These are phyloP conservation scores for Thraustochytrium sp. DNA, from an alignment of 352 stramenopile genomes.

Conservation along the genomic window DNA sequence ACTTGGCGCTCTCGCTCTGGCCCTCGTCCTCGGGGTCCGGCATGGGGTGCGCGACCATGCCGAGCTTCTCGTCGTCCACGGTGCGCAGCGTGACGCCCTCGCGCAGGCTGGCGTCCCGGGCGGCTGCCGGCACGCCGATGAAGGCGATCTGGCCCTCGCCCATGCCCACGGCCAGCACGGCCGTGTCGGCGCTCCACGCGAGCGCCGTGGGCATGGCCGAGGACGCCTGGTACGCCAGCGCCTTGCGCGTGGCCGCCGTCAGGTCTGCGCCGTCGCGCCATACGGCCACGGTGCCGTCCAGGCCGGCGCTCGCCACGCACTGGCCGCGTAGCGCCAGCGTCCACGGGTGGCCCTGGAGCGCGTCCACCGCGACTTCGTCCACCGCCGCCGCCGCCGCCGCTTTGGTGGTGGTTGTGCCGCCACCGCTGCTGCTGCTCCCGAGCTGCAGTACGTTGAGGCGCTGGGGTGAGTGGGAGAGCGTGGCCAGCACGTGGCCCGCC, in stretches of 20 bases:
- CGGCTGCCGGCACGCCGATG: not conserved
- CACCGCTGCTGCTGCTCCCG: not conserved
- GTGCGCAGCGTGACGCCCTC: not conserved
- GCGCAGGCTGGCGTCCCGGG: not conserved
- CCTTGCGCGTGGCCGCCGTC: not conserved
- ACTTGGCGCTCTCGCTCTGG: constrained; percentile 47
- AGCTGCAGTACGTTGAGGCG: not conserved
- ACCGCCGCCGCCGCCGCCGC: too few species aligned
- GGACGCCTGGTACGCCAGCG: not conserved
- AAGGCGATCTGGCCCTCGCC: not conserved
- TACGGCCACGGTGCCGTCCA: not conserved
- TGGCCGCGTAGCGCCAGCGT: not conserved
- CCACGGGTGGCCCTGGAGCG: not conserved
- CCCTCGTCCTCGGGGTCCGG: constrained; percentile 36
- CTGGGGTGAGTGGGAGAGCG: not conserved
- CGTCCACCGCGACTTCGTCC: not conserved
- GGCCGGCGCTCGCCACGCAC: not conserved
- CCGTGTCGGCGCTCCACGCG: not conserved
- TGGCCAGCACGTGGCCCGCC: not conserved
- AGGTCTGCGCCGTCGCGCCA: constrained; percentile 4
- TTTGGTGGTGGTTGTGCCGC: not conserved
- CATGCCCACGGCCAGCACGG: not conserved
- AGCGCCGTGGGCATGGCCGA: not conserved
- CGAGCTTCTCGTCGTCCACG: not conserved
- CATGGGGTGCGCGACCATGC: not conserved